A percentile compares a stretch with the other conserved stretches of the same genome.
phyloP scores from a whole-genome alignment of 1,284 basidiomycete species.

The Vanrija sp. region DNA sequence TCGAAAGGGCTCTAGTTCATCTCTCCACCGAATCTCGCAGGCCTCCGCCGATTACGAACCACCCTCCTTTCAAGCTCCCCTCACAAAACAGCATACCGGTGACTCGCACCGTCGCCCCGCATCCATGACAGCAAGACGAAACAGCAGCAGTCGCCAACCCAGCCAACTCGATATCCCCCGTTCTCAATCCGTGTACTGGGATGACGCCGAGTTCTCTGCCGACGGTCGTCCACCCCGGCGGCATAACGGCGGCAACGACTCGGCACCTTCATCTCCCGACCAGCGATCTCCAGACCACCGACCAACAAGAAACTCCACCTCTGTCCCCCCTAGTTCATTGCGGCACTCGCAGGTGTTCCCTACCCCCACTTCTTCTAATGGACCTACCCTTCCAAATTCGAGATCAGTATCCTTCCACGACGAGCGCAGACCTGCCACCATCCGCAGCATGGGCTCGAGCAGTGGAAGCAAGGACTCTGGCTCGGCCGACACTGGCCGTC shows the following conservation, averaged over 20 bases:
- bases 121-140: background rate
- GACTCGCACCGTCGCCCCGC: conserved; percentile 1
- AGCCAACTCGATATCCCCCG: conserved; percentile 13
- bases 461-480: conserved; percentile 12
- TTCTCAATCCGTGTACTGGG: conserved; percentile 46
- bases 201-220: conserved; percentile 34
- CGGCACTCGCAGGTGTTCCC: conserved; percentile 18
- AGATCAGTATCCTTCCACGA: conserved; percentile 20
- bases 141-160: background rate
- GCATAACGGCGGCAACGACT: background rate
- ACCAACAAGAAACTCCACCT: conserved; percentile 3
- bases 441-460: conserved; percentile 14
- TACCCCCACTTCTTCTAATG: conserved; percentile 2
- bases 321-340: background rate
- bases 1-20: conserved; percentile 12
- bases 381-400: conserved; percentile 2
- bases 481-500: background rate
- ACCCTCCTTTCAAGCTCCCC: conserved; percentile 17
- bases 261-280: background rate
- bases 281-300: conserved; percentile 4
- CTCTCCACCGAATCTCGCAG: conserved; percentile 12
- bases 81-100: conserved; percentile 14
- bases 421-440: conserved; percentile 6
- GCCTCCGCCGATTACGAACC: conserved; percentile 12
- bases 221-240: background rate